Percentiles rank a stretch among this genome's conserved stretches.
These are phyloP conservation scores for Hypholoma fasciculare DNA, from an alignment of 768 basidiomycete species.

Conservation along the genomic window DNA sequence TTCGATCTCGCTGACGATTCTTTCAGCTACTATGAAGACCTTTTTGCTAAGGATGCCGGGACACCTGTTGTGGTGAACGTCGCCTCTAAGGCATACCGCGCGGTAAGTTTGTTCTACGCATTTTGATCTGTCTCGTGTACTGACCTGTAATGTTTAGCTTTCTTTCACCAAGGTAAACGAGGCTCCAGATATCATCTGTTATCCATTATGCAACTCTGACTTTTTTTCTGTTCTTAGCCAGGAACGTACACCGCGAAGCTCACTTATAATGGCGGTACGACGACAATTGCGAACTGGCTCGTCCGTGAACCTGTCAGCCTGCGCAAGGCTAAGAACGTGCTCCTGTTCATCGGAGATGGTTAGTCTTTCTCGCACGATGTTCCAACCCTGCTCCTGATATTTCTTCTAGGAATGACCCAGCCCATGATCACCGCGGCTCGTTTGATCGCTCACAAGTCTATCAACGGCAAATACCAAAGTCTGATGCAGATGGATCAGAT, in stretches of 20 bases:
- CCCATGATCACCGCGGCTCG: conserved; percentile 48
- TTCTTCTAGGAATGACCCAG: conserved; percentile 42
- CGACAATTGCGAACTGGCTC: conserved; percentile 39
- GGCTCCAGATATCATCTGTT: background rate
- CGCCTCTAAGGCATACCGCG: conserved; percentile 43
- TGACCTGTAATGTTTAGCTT: conserved; percentile 20
- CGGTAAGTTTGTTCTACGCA: conserved; percentile 24
- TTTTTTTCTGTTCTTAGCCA: conserved; percentile 22
- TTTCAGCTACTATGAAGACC: conserved; percentile 40
- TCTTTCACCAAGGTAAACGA: conserved; percentile 24
- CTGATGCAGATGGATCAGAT: conserved; percentile 50
- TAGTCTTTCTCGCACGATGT: conserved; percentile 2
- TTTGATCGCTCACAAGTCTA: conserved; percentile 44
- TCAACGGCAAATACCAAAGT: conserved; percentile 45
- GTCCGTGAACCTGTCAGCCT: conserved; percentile 33
- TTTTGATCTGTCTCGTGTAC: background rate
- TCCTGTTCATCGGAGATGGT: conserved; percentile 50
- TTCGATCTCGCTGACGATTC: background rate
- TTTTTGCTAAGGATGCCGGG: conserved; percentile 39
- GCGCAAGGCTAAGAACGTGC: conserved; percentile 42
- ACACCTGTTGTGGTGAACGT: conserved; percentile 36
- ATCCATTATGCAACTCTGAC: background rate
- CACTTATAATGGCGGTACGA: conserved; percentile 30
- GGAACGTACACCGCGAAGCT: conserved; percentile 41
- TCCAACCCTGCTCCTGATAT: background rate